Conservation (phyloP, 805 yeast species). For the Scheffersomyces stipitis region DNA sequence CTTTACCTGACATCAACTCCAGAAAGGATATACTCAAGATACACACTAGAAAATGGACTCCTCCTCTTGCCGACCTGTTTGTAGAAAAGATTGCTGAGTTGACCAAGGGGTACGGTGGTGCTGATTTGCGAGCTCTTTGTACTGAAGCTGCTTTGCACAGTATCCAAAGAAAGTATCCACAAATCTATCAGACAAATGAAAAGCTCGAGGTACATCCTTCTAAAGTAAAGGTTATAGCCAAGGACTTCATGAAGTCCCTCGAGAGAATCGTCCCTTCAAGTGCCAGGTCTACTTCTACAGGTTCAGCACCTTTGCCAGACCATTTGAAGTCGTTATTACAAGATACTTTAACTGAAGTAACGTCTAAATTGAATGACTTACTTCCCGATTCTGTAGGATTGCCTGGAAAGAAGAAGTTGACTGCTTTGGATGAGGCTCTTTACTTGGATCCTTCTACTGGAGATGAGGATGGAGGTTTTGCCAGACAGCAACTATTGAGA, state of each 20-base stretch:
- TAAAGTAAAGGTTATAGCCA: conserved; percentile 68
- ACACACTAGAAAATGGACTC: conserved; percentile 88
- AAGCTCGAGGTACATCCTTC: conserved; percentile 73
- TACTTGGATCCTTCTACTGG: conserved; percentile 57
- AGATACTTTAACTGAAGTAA: conserved; percentile 47
- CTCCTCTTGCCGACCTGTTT: conserved; percentile 61
- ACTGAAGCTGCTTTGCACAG: conserved; percentile 94
- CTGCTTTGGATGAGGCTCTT: conserved; percentile 68
- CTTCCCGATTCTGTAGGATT: conserved; percentile 52
- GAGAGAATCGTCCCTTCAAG: conserved; percentile 91
- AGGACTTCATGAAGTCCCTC: conserved; percentile 83
- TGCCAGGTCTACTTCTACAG: conserved; percentile 74
- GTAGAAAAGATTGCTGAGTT: conserved; percentile 66
- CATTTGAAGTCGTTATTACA: conserved; percentile 63
- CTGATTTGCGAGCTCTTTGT: conserved; percentile 89
- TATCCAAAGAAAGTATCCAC: conserved; percentile 91
- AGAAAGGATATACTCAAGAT: conserved; percentile 77
- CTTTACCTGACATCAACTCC: conserved; percentile 81
- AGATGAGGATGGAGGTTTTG: conserved; percentile 65
- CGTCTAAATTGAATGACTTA: conserved; percentile 49
- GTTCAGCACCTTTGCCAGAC: conserved; percentile 78
- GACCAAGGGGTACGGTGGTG: conserved; percentile 98
- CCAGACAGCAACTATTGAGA: conserved; percentile 59
- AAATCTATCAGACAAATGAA: conserved; percentile 74
- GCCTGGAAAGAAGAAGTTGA: conserved; percentile 42